A percentile compares a stretch with the other conserved stretches of the same genome.
phyloP scores from a whole-genome alignment of 306 rosid species.

The Dalbergia cultrata region DNA sequence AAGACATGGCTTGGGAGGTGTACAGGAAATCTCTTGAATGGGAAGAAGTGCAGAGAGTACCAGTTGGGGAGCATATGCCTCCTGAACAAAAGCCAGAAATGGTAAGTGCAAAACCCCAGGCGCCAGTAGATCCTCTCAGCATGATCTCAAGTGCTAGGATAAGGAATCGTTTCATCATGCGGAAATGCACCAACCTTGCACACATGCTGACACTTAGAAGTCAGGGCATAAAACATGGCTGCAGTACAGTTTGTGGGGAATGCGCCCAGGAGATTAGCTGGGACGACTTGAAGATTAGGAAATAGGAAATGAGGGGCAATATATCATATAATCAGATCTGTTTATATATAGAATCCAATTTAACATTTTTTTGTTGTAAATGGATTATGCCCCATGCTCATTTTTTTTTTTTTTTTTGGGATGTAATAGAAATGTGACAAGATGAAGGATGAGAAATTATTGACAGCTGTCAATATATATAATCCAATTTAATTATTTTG shows the following conservation, averaged over 20 bases:
- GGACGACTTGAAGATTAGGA: slow-evolving; percentile 69
- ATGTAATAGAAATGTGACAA: background rate
- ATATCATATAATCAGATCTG: slow-evolving; percentile 42
- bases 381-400: background rate
- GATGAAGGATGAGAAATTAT: background rate
- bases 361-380: slow-evolving; percentile 38
- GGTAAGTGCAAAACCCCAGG: slow-evolving; percentile 41
- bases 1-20: slow-evolving; percentile 98
- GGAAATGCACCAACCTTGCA: slow-evolving; percentile 89
- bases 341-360: slow-evolving; percentile 12
- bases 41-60: slow-evolving; percentile 90
- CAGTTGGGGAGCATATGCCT: slow-evolving; percentile 58
- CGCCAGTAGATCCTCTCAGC: slow-evolving; percentile 38
- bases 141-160: slow-evolving; percentile 44
- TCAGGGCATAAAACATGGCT: slow-evolving; percentile 81
- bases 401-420: background rate
- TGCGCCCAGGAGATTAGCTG: slow-evolving; percentile 90
- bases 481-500: background rate
- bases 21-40: slow-evolving; percentile 79
- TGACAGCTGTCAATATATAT: background rate
- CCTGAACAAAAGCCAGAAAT: slow-evolving; percentile 54
- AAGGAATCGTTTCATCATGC: slow-evolving; percentile 52
- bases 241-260: slow-evolving; percentile 90
- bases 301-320: slow-evolving; percentile 48
- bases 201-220: slow-evolving; percentile 91